phyloP scores from a whole-genome alignment of 768 basidiomycete genomes.

The Kwoniella newhampshirensis region DNA sequence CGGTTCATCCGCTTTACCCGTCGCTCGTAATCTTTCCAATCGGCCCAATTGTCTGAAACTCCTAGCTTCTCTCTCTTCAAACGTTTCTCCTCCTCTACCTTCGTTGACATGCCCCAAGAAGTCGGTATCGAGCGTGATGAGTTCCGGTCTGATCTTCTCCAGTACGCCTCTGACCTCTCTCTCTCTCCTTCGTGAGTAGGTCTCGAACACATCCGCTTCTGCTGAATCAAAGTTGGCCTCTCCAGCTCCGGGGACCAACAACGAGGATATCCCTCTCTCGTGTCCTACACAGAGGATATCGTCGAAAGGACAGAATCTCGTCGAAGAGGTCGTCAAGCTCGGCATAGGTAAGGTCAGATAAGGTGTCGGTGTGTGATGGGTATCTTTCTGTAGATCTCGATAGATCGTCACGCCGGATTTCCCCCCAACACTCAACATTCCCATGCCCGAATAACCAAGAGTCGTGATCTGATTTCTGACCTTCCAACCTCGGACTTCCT shows the following conservation, averaged over 20 bases:
- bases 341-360: constrained; percentile 88
- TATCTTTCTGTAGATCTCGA: constrained; percentile 59
- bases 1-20: constrained; percentile 61
- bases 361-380: constrained; percentile 59
- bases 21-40: constrained; percentile 70
- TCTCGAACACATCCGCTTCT: constrained; percentile 94
- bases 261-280: constrained; percentile 69
- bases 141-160: constrained; percentile 92
- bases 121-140: constrained; percentile 66
- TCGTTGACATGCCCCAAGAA: constrained; percentile 52
- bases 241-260: constrained; percentile 87
- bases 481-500: constrained; percentile 74
- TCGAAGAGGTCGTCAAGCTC: constrained; percentile 68
- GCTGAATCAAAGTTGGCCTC: constrained; percentile 91
- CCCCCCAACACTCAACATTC: constrained; percentile 74
- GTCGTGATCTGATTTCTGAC: constrained; percentile 61
- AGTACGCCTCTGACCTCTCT: constrained; percentile 84
- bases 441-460: constrained; percentile 81
- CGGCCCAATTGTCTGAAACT: constrained; percentile 53
- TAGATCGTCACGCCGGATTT: constrained; percentile 87
- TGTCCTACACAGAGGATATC: constrained; percentile 54
- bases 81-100: constrained; percentile 43
- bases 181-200: constrained; percentile 74
- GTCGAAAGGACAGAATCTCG: constrained; percentile 71
- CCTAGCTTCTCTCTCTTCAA: constrained; percentile 49